Evolutionary conservation across 164 flowering plant genomes (phyloP).

Genomic region (Paratinospora sagittata): DNA sequence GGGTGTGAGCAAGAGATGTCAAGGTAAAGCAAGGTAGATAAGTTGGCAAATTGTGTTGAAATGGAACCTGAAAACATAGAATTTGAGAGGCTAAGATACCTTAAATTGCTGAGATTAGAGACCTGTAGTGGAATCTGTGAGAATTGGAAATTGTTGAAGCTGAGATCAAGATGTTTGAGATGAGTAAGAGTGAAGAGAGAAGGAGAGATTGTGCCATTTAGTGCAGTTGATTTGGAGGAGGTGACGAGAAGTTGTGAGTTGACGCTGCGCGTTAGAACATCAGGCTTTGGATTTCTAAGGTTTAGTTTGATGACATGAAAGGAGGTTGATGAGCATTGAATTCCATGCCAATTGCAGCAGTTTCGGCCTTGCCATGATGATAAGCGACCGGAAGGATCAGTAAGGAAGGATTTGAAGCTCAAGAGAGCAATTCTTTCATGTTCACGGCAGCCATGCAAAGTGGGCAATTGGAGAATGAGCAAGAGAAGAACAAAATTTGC

Average conservation of each 20-base stretch:
- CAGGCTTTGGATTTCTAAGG: slow-evolving; percentile 15
- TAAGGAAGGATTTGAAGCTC: slow-evolving; percentile 16
- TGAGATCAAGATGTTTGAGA: slow-evolving; percentile 19
- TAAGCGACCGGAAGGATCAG: slow-evolving; percentile 13
- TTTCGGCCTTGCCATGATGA: slow-evolving; percentile 18
- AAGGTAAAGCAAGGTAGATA: too few species aligned
- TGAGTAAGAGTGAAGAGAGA: slow-evolving; percentile 18
- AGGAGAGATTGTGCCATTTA: slow-evolving; percentile 20
- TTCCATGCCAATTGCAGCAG: too few species aligned
- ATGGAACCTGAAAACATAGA: too few species aligned
- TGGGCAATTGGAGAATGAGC: too few species aligned
- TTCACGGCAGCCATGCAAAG: too few species aligned
- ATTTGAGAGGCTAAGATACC: too few species aligned
- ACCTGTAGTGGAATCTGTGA: too few species aligned
- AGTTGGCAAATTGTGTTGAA: too few species aligned
- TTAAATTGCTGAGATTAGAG: too few species aligned
- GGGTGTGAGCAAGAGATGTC: slow-evolving; percentile 12
- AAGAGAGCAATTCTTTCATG: slow-evolving; percentile 12
- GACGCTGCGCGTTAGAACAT: background rate
- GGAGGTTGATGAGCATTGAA: slow-evolving; percentile 16
- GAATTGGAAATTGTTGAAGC: too few species aligned
- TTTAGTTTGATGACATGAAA: slow-evolving; percentile 8
- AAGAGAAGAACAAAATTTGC: too few species aligned
- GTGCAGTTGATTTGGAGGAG: slow-evolving; percentile 9
- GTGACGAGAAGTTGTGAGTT: background rate